Base-by-base conservation (phyloP, 371 early-diverging fungal species). In the Rhizomucor miehei region DNA sequence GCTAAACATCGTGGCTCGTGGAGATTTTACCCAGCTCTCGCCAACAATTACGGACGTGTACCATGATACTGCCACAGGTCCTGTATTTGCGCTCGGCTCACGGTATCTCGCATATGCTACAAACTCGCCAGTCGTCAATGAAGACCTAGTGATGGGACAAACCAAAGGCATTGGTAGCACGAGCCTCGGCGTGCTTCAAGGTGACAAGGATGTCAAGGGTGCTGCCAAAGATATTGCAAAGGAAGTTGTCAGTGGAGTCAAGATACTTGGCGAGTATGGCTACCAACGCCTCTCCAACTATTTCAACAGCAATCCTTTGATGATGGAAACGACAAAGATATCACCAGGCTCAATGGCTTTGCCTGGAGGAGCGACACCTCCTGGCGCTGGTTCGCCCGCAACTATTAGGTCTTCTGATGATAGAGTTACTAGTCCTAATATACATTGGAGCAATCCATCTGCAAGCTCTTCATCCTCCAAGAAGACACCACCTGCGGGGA, bases 241-340 rank as follows among this genome's bases (percentile, higher is more conserved):
- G 48, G 89, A 86, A 62, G 84, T 88, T 17, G 79, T 83, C 46
- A 81, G 82, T 56, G 87, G 87, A n/a, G 80, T 88, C 53, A 86
- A 79, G 44, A 67, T 79, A 20, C 59, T 88, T 16, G 77, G 88
- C 67, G 80, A 72, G 48, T 57, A 54, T 47, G 76, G 83, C 3
- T 80, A 75, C 29, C 68, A 71, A 16, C 69, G 72, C 0, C 50
- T 82, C 8, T 72, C 76, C 14, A 73, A 67, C 29, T 82, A 82
- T 45, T 77, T 82, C 51, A 43, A 19, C 45, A 38, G 45, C 14
- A 13, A 17, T 6, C 14, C 40, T 10, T 14, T 29, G 29, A 29
- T 29, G 29, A 41, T 41, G 41, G 19, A 41, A 6, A 11, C 41
- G 3, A 41, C 16, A 41, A 16, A 41, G 16, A 14, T 16, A 3